A percentile compares a stretch with the other conserved stretches of the same genome.
Evolutionary conservation across 306 rosid genomes (phyloP).

Genomic region (Pterocarpus macrocarpus): DNA sequence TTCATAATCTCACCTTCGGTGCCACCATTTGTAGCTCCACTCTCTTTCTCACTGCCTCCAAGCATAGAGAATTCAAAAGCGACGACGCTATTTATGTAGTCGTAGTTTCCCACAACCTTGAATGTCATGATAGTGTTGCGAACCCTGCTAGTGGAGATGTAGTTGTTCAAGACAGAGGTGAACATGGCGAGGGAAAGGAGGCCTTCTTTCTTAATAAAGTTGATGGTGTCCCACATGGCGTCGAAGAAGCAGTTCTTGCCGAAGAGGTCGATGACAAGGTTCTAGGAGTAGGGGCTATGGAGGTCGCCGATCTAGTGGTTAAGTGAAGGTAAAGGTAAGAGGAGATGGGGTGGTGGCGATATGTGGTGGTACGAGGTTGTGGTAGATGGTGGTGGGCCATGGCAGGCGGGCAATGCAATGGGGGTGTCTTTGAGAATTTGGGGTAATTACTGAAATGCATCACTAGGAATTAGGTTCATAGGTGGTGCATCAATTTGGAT

Average conservation of each 20-base stretch:
- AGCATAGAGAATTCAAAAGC: constrained; percentile 60
- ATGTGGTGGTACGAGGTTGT: not conserved
- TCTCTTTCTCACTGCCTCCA: too few relatives aligned
- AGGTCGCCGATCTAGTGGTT: constrained; percentile 51
- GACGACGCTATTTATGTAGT: constrained; percentile 51
- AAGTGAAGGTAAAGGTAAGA: constrained; percentile 54
- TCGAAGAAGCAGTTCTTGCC: constrained; percentile 69
- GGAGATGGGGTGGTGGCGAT: constrained; percentile 10
- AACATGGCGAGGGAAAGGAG: constrained; percentile 65
- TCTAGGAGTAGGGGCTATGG: constrained; percentile 78
- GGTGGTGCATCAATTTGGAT: too few relatives aligned
- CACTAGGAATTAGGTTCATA: too few relatives aligned
- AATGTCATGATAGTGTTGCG: constrained; percentile 61
- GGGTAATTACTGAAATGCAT: too few relatives aligned
- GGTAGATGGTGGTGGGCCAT: too few relatives aligned
- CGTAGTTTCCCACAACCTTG: constrained; percentile 63
- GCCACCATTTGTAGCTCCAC: too few relatives aligned
- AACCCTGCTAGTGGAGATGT: constrained; percentile 49
- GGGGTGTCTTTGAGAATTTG: too few relatives aligned
- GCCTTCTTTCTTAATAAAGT: constrained; percentile 58
- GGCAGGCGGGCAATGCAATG: too few relatives aligned
- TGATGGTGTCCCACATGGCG: constrained; percentile 76
- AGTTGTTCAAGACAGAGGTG: constrained; percentile 70
- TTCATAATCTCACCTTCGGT: too few relatives aligned
- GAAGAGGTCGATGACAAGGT: constrained; percentile 64